Evolutionary conservation across 2,329 filamentous ascomycete genomes (phyloP).

Genomic region (Pseudogymnoascus sp.): DNA sequence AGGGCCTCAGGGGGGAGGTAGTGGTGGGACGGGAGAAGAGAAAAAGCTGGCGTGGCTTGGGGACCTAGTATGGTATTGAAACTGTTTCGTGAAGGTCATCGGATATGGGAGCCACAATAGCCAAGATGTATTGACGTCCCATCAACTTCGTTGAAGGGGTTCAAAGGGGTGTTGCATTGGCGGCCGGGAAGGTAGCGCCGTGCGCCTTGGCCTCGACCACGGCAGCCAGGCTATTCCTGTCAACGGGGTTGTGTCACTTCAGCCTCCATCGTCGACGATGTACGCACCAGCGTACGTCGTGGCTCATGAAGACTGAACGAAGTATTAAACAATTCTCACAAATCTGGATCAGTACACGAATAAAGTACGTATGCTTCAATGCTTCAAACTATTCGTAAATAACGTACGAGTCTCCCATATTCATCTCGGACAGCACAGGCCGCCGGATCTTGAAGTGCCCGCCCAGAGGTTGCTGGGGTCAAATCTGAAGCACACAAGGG

Average conservation of each 20-base stretch:
- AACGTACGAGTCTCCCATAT: not conserved
- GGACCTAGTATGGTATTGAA: conserved; percentile 7
- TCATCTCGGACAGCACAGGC: not conserved
- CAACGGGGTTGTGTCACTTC: not conserved
- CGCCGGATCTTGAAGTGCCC: conserved; percentile 1
- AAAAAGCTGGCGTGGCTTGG: conserved; percentile 3
- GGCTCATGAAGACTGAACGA: not conserved
- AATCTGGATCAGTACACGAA: not conserved
- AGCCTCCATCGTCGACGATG: not conserved
- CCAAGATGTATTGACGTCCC: not conserved
- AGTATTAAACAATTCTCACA: conserved; percentile 5
- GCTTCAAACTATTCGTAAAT: not conserved
- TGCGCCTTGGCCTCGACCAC: not conserved
- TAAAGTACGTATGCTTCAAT: not conserved
- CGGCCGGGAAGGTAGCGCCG: not conserved
- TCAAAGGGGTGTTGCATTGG: not conserved
- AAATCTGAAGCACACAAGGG: conserved; percentile 11
- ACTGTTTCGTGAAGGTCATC: conserved; percentile 6
- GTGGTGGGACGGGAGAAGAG: conserved; percentile 1
- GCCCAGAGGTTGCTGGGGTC: not conserved
- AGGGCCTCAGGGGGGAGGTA: not conserved
- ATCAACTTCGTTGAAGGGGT: not conserved
- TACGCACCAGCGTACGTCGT: not conserved
- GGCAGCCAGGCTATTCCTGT: not conserved
- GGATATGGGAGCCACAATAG: not conserved